Evolutionary conservation across 1,284 basidiomycete species (phyloP), one percentile per base, ranked within the genome.

Genomic region (Apiotrichum laibachii): DNA sequence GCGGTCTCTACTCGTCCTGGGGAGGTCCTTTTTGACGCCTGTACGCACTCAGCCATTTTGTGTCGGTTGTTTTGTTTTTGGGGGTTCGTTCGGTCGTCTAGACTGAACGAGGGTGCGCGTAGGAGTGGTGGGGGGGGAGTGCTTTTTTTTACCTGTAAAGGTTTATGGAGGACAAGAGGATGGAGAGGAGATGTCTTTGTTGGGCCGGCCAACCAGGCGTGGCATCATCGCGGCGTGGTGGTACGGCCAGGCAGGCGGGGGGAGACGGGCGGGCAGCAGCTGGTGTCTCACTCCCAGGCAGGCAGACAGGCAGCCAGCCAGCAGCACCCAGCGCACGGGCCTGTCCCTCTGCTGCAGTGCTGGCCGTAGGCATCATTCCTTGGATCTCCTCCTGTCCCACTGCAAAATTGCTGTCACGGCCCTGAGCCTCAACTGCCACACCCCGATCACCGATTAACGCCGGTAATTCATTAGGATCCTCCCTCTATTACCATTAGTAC

Each of bases 41-140:
- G 33, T 8, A 77, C 76, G 76, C 69, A 77, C 76, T 76, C 76
- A 59, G 76, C 72, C 76, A 77, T 77, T 67, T 72, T 77, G 58
- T 61, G 37, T 64, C 63, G 63, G 61, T 55, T 54, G 60, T 60
- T 58, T 62, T 64, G 56, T 71, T 69, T 66, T 52, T 50, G 50
- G 58, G 40, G 34, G 66, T 67, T 66, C 61, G 69, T 72, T 72
- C 71, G 62, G 69, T 71, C 70, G 50, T 59, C 53, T 57, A 61
- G 72, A 75, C 70, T 69, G 70, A 72, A 70, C 69, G 59, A 65
- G 64, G 54, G 40, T 50, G 62, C 48, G 65, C 67, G 68, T 63
- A 57, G 42, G 50, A 33, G 50, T 55, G 56, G 57, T 60, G 51
- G 57, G 11, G 37, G 60, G 59, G 51, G 55, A 60, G 59, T 43